A percentile compares a stretch with the other conserved stretches of the same genome.
phyloP scores from a whole-genome alignment of 129 eudicot species.

The Glebionis coronaria region DNA sequence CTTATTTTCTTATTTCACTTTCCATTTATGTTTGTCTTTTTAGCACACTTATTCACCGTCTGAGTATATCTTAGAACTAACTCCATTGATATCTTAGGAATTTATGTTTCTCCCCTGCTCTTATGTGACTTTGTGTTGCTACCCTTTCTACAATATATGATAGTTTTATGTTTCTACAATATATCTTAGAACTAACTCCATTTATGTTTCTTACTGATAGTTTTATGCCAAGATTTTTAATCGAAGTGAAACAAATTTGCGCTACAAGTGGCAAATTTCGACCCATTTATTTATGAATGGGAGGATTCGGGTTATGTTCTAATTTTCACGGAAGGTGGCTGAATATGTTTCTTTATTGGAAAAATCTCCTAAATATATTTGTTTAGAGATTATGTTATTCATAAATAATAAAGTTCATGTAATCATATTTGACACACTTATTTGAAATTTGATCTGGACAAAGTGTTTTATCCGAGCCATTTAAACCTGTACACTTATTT shows the following conservation, averaged over 20 bases:
- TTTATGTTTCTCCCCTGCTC: neutral
- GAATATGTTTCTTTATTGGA: neutral
- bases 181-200: too few relatives aligned
- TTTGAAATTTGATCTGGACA: too few relatives aligned
- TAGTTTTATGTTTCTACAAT: too few relatives aligned
- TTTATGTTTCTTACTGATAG: neutral
- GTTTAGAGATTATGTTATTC: neutral
- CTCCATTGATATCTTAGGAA: neutral
- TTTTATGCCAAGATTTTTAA: neutral
- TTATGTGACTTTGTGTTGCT: neutral
- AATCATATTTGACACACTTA: neutral
- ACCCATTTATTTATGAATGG: slow-evolving; percentile 1
- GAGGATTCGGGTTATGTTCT: neutral
- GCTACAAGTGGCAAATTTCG: neutral
- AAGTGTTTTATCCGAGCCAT: too few relatives aligned
- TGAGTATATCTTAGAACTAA: slow-evolving; percentile 4
- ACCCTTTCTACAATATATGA: neutral
- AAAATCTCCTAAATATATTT: neutral
- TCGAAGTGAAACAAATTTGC: slow-evolving; percentile 6
- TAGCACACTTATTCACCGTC: slow-evolving; percentile 12
- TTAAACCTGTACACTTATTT: too few relatives aligned
- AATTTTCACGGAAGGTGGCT: neutral
- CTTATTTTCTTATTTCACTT: slow-evolving; percentile 12
- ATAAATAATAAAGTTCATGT: neutral
- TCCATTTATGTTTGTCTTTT: neutral